phyloP scores from a whole-genome alignment of 2,329 filamentous ascomycete species.

The Hortaea sp. region DNA sequence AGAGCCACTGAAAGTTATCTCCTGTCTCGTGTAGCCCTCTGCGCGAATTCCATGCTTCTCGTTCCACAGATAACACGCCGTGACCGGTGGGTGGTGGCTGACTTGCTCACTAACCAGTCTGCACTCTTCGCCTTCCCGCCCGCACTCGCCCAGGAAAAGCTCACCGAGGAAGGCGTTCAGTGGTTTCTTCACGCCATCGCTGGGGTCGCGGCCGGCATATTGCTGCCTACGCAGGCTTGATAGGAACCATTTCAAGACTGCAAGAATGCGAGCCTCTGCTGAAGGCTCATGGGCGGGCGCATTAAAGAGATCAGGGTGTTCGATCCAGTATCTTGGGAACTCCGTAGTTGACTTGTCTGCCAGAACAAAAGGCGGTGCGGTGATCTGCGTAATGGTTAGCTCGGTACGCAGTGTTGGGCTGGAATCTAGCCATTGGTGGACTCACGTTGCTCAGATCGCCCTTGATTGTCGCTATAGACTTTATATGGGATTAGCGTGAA shows the following conservation, averaged over 20 bases:
- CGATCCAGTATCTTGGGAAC: conserved; percentile 38
- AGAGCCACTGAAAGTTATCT: conserved; percentile 36
- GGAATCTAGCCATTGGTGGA: not conserved
- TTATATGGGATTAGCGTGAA: not conserved
- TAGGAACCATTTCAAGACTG: conserved; percentile 42
- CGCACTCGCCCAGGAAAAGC: conserved; percentile 33
- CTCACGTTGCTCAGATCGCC: conserved; percentile 33
- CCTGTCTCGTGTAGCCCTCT: conserved; percentile 37
- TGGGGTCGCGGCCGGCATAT: conserved; percentile 34
- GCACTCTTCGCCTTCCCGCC: conserved; percentile 28
- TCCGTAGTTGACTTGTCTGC: conserved; percentile 36
- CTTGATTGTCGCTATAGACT: conserved; percentile 36
- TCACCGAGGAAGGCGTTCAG: conserved; percentile 43
- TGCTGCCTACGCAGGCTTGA: conserved; percentile 38
- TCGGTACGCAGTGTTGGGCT: no score
- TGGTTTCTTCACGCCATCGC: conserved; percentile 40
- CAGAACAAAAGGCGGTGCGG: conserved; percentile 37
- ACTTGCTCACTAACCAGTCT: conserved; percentile 36
- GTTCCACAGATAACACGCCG: conserved; percentile 39
- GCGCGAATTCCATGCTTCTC: conserved; percentile 33
- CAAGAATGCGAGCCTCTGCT: conserved; percentile 32
- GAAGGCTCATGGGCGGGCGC: conserved; percentile 33
- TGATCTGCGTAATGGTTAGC: conserved; percentile 25
- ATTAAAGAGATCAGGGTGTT: conserved; percentile 36
- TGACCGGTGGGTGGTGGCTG: conserved; percentile 37